Conservation (phyloP, 257 asterid genomes). For the Rauvolfia tetraphylla region DNA sequence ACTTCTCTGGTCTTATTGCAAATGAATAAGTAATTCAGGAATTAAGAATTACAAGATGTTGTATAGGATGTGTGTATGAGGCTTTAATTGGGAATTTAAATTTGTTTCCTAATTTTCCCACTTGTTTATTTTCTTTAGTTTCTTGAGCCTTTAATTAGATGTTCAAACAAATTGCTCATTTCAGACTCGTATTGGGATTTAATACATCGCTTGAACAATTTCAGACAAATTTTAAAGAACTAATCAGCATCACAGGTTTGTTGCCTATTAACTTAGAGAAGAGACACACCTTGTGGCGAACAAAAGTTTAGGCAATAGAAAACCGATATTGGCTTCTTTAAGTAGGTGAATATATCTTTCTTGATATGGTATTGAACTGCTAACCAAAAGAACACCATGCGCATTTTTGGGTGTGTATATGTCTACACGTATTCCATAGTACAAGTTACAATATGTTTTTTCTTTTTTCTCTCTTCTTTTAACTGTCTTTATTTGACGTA, state of each 20-base stretch:
- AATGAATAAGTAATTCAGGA: background rate
- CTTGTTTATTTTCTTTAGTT: slow-evolving; percentile 1
- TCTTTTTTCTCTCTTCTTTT: no score
- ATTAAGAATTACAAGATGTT: slow-evolving; percentile 1
- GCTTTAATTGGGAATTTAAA: background rate
- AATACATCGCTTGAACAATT: slow-evolving; percentile 5
- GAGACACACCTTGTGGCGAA: no score
- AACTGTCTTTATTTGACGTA: no score
- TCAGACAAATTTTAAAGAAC: background rate
- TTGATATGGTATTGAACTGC: background rate
- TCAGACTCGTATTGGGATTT: background rate
- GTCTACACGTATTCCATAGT: background rate
- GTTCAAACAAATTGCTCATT: background rate
- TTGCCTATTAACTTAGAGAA: no score
- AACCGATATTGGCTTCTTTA: no score
- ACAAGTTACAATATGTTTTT: background rate
- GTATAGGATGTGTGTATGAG: background rate
- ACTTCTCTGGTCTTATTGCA: background rate
- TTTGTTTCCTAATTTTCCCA: background rate
- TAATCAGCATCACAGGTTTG: no score
- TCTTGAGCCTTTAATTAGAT: background rate
- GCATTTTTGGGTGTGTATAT: background rate
- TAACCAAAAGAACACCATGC: background rate
- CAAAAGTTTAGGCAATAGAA: no score
- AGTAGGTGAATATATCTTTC: background rate